A percentile compares a stretch with the other conserved stretches of the same genome.
Conservation (phyloP, 176 grass and related monocot species). For the Hordeum vulgare region MorexV3_pseudomolecules_assembly NC_058521.1:550215636-550216135, state of each 20-base stretch:
- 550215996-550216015: constrained; percentile 81
- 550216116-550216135: background rate
- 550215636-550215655: constrained; percentile 76
- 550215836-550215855: too few species aligned
- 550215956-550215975: background rate
- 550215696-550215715: too few species aligned
- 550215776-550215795: too few species aligned
- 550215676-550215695: constrained; percentile 94
- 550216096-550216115: background rate
- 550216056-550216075: too few species aligned
- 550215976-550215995: constrained; percentile 95
- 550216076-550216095: background rate
- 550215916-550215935: background rate
- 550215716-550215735: too few species aligned
- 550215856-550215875: too few species aligned
- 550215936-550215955: background rate
- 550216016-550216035: constrained; percentile 97
- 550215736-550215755: background rate
- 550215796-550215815: too few species aligned
- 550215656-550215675: constrained; percentile 90
- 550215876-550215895: too few species aligned
- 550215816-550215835: too few species aligned
- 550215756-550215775: background rate
- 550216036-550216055: background rate
- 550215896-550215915: too few species aligned